Percentiles rank a stretch among this genome's conserved stretches.
These are phyloP conservation scores for Phytophthora hybrid DNA, from an alignment of 352 stramenopile genomes.

Conservation along the genomic window DNA sequence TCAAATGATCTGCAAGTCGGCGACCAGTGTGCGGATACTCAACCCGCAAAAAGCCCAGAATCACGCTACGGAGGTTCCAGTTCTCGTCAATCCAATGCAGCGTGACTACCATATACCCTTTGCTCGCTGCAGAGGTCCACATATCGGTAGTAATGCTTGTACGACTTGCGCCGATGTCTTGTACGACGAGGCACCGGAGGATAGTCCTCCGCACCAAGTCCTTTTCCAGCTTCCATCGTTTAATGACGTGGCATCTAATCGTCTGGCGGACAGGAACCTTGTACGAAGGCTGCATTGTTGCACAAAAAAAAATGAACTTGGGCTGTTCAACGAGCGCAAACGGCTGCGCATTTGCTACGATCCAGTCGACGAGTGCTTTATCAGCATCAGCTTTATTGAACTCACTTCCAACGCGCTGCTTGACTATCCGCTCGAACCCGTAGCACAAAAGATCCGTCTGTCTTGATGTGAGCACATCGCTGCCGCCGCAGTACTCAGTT, in stretches of 20 bases:
- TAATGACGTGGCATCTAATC: conserved; percentile 5
- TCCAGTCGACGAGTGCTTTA: conserved; percentile 8
- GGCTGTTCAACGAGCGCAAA: conserved; percentile 17
- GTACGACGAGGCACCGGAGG: neutral
- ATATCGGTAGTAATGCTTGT: conserved; percentile 26
- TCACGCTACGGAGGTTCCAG: neutral
- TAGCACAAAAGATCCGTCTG: conserved; percentile 17
- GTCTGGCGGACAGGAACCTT: conserved; percentile 10
- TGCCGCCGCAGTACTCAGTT: neutral
- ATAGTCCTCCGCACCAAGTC: neutral
- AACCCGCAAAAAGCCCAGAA: no score
- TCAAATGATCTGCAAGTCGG: no score
- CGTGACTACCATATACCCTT: conserved; percentile 30
- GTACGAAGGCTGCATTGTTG: conserved; percentile 1
- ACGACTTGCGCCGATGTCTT: neutral
- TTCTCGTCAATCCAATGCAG: conserved; percentile 20
- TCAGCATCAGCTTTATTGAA: conserved; percentile 14
- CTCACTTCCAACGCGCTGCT: conserved; percentile 2
- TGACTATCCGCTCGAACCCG: conserved; percentile 3
- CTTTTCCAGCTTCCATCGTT: conserved; percentile 15
- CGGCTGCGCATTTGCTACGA: conserved; percentile 7
- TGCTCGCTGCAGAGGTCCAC: conserved; percentile 30
- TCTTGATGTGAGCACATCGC: neutral
- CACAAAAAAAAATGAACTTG: conserved; percentile 15
- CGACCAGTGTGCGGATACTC: no score